Evolutionary conservation across 2,329 filamentous ascomycete species (phyloP).

Genomic region (Cladorrhinum sp.): DNA sequence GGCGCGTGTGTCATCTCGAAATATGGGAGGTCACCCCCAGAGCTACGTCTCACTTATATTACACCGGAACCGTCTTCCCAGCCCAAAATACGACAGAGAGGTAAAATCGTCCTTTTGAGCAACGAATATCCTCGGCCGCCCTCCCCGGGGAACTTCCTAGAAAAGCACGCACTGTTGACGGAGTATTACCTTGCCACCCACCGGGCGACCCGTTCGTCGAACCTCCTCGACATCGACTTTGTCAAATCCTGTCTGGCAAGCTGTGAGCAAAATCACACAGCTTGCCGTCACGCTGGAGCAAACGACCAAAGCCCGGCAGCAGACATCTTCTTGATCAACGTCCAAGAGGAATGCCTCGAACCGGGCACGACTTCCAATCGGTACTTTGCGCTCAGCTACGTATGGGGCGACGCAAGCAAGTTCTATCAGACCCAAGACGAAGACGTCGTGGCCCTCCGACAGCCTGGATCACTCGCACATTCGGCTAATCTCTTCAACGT

Average conservation of each 20-base stretch:
- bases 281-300: not conserved
- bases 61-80: too few relatives aligned
- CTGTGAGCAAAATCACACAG: not conserved
- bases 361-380: not conserved
- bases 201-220: not conserved
- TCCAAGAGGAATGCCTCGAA: not conserved
- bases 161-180: too few relatives aligned
- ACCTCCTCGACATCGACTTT: not conserved
- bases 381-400: not conserved
- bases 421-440: not conserved
- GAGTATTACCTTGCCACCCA: too few relatives aligned
- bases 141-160: too few relatives aligned
- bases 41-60: too few relatives aligned
- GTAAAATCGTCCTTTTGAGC: too few relatives aligned
- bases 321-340: not conserved
- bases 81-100: too few relatives aligned
- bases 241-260: not conserved
- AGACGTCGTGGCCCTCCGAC: not conserved
- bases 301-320: not conserved
- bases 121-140: too few relatives aligned
- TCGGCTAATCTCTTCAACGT: not conserved
- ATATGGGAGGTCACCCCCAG: too few relatives aligned
- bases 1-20: too few relatives aligned
- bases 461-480: not conserved
- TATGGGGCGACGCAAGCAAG: not conserved